A percentile compares a stretch with the other conserved stretches of the same genome.
These are phyloP conservation scores for Penicillium sp. DNA, from an alignment of 2,329 filamentous ascomycete genomes.

Conservation along the genomic window DNA sequence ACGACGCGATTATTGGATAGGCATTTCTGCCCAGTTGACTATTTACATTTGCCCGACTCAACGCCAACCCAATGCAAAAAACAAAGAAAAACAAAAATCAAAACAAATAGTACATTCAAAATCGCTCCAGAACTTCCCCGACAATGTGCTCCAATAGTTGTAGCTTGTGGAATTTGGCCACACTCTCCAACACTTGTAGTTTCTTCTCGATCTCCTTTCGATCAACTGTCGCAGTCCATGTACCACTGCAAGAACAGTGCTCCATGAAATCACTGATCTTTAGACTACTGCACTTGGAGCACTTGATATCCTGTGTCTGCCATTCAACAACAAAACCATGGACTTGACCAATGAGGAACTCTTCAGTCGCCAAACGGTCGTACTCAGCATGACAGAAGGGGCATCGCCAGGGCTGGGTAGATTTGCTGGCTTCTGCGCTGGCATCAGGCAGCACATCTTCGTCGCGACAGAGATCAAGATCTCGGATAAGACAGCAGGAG, in stretches of 20 bases:
- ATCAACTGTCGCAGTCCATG: slow-evolving; percentile 73
- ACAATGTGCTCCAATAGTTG: slow-evolving; percentile 78
- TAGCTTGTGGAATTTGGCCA: slow-evolving; percentile 76
- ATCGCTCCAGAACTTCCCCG: slow-evolving; percentile 56
- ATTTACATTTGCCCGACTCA: slow-evolving; percentile 1
- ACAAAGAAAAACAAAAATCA: not conserved
- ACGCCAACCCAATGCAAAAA: slow-evolving; percentile 1
- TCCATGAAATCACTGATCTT: slow-evolving; percentile 93
- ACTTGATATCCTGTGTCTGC: slow-evolving; percentile 88
- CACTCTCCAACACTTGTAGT: slow-evolving; percentile 69
- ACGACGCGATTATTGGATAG: not conserved
- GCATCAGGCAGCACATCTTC: slow-evolving; percentile 68
- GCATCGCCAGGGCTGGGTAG: slow-evolving; percentile 67
- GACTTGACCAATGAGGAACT: slow-evolving; percentile 73
- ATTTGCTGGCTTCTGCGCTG: slow-evolving; percentile 30
- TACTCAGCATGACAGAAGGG: slow-evolving; percentile 72
- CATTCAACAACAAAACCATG: slow-evolving; percentile 75
- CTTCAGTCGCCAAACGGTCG: slow-evolving; percentile 78
- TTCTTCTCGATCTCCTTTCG: slow-evolving; percentile 64
- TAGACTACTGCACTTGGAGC: slow-evolving; percentile 65
- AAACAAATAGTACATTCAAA: not conserved
- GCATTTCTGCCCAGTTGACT: not conserved
- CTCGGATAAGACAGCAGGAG: slow-evolving; percentile 83
- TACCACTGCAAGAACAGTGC: slow-evolving; percentile 88
- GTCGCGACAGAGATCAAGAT: slow-evolving; percentile 90